A percentile compares a stretch with the other conserved stretches of the same genome.
phyloP scores from a whole-genome alignment of 1,139 yeast genomes.

The Magnusiomyces suaveolens region DNA sequence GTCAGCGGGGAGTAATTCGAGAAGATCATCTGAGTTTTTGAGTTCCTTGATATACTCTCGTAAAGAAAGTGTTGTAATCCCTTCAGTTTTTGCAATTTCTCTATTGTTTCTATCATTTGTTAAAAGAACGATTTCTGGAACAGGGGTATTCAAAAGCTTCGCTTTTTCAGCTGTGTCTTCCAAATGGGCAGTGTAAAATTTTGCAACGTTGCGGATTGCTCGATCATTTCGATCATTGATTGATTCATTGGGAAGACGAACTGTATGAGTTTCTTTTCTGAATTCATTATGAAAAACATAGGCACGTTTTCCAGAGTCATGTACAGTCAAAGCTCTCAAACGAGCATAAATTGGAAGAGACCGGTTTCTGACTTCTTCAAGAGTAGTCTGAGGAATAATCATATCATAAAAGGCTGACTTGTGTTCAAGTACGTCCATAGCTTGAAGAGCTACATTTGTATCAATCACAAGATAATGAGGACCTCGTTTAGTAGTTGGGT shows the following conservation, averaged over 20 bases:
- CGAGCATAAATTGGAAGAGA: constrained; percentile 85
- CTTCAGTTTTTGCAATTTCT: constrained; percentile 46
- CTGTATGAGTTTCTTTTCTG: constrained; percentile 56
- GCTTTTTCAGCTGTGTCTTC: constrained; percentile 19
- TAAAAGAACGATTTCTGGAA: constrained; percentile 47
- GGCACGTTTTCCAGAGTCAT: constrained; percentile 71
- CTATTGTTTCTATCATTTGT: constrained; percentile 71
- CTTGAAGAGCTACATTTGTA: constrained; percentile 79
- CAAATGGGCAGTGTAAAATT: constrained; percentile 67
- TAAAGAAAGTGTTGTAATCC: constrained; percentile 48
- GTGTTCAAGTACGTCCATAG: constrained; percentile 82
- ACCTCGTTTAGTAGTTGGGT: constrained; percentile 46
- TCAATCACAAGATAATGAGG: constrained; percentile 77
- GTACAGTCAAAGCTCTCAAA: constrained; percentile 61
- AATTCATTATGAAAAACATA: constrained; percentile 92
- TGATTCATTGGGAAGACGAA: constrained; percentile 55
- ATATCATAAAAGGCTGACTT: constrained; percentile 75
- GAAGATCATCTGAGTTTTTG: constrained; percentile 65
- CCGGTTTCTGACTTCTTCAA: constrained; percentile 84
- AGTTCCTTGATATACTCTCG: constrained; percentile 58
- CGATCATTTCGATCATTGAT: constrained; percentile 90
- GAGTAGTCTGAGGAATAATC: constrained; percentile 83
- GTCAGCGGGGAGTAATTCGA: constrained; percentile 65
- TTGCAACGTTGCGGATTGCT: constrained; percentile 67
- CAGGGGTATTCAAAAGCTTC: constrained; percentile 23